Base-by-base conservation (phyloP, 108 stramenopile species). In the Fistulifera solaris region DNA sequence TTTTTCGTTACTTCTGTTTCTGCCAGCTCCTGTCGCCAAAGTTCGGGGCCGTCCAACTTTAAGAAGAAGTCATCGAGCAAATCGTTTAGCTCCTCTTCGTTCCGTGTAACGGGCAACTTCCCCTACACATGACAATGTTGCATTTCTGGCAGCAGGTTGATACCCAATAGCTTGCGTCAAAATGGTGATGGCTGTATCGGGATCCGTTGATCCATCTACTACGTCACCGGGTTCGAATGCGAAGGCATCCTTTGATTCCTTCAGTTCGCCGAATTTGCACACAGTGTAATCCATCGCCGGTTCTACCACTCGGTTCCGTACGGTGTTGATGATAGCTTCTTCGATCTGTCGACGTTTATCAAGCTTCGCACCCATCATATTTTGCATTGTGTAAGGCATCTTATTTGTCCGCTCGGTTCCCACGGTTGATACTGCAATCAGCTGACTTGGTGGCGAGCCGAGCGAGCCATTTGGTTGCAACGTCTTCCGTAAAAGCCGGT, bases 331-430 rank as follows among this genome's bases (percentile, higher is more conserved):
- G 31, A 87, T 22, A 4, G 44, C 69, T 54, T 82, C 74, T 57
- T 91, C 89, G 25, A 91, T 73, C 51, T 83, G 78, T 16, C 76
- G 63, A 59, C 74, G 54, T 56, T 80, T 73, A 14, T 83, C 76
- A n/a, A 87, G 62, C 42, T 85, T 81, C 8, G 85, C 83, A 23
- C 67, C 63, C 57, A 87, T 50, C n/a, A 85, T 49, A 56, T 87
- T 91, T 51, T 76, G 69, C 76, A 91, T 73, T 0, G 63, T 78
- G 60, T 87, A 83, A 22, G 85, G 89, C 60, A 87, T 80, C 65
- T 71, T 65, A 39, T 79, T 70, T 5, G 73, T 77, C 7, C 81
- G 78, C 28, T 78, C 76, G n/a, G 89, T 90, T 0, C 89, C 89
- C 18, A 85, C 38, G n/a, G 71, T 72, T 26, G 76, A 76, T 27